A percentile compares a stretch with the other conserved stretches of the same genome.
Evolutionary conservation across 1,139 yeast genomes (phyloP).

Genomic region (Geotrichum phurueaensis): DNA sequence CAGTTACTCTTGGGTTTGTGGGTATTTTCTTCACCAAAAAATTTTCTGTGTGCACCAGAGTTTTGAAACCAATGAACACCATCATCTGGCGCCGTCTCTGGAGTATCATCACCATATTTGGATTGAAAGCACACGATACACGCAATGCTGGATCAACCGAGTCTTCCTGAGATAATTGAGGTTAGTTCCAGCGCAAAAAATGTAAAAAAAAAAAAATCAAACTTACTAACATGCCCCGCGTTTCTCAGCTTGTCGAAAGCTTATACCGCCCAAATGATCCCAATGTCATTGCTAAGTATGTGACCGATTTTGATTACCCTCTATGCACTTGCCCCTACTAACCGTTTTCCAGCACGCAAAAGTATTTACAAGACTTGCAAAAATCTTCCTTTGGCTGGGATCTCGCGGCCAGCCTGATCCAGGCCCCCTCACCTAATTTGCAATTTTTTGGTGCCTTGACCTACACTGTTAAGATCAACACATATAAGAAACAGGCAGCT

Average conservation of each 20-base stretch:
- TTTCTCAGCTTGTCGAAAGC: constrained; percentile 15
- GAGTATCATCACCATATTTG: background rate
- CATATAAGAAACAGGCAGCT: constrained; percentile 12
- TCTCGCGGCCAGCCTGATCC: constrained; percentile 44
- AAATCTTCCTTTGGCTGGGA: constrained; percentile 45
- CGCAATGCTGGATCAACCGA: background rate
- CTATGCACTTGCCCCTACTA: background rate
- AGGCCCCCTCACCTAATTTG: constrained; percentile 39
- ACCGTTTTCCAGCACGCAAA: constrained; percentile 36
- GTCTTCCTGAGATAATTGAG: background rate
- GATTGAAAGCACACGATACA: background rate
- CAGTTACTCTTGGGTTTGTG: background rate
- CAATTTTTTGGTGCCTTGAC: constrained; percentile 62
- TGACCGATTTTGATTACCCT: background rate
- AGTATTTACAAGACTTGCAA: constrained; percentile 45
- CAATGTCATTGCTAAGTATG: constrained; percentile 13
- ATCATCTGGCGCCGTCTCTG: background rate
- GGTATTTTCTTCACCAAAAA: background rate
- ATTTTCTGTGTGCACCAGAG: background rate
- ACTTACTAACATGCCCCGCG: background rate
- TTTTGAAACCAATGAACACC: background rate
- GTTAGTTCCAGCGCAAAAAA: background rate
- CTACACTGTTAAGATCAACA: constrained; percentile 45
- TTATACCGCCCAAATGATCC: constrained; percentile 12
- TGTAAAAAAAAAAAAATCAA: background rate